Evolutionary conservation across 257 asterid genomes (phyloP).

Genomic region (Verbena officinalis): DNA sequence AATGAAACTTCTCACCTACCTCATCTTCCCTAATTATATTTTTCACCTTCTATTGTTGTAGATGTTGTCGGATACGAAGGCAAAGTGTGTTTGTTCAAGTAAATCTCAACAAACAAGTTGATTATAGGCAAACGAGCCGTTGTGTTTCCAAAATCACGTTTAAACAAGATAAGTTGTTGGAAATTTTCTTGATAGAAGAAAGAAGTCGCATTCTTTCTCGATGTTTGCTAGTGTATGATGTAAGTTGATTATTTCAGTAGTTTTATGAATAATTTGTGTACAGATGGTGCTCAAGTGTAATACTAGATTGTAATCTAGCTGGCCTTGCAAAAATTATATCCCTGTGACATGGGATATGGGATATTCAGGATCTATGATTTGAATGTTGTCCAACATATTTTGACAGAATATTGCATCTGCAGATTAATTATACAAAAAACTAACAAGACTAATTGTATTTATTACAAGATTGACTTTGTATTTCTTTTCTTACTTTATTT

Average conservation of each 20-base stretch:
- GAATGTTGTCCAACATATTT: neutral
- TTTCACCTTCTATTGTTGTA: constrained; percentile 25
- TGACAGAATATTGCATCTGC: too few species aligned
- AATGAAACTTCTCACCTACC: constrained; percentile 26
- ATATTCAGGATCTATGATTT: neutral
- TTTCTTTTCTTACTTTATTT: neutral
- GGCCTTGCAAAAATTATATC: too few species aligned
- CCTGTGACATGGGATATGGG: too few species aligned
- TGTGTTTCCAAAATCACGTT: too few species aligned
- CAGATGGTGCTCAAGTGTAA: constrained; percentile 7
- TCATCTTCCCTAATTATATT: constrained; percentile 25
- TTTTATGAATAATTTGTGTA: constrained; percentile 33
- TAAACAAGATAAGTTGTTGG: constrained; percentile 9
- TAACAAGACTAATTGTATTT: too few species aligned
- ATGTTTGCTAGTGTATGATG: neutral
- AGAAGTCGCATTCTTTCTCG: neutral
- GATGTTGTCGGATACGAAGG: constrained; percentile 41
- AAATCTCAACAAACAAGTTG: constrained; percentile 25
- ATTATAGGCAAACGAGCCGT: too few species aligned
- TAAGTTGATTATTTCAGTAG: constrained; percentile 24
- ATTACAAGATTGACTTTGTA: too few species aligned
- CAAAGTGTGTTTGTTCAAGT: constrained; percentile 48
- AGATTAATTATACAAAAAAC: too few species aligned
- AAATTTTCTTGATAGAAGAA: neutral
- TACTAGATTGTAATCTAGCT: neutral